Conservation (phyloP, 2,329 filamentous ascomycete species). For the Fusarium stilboides region DNA sequence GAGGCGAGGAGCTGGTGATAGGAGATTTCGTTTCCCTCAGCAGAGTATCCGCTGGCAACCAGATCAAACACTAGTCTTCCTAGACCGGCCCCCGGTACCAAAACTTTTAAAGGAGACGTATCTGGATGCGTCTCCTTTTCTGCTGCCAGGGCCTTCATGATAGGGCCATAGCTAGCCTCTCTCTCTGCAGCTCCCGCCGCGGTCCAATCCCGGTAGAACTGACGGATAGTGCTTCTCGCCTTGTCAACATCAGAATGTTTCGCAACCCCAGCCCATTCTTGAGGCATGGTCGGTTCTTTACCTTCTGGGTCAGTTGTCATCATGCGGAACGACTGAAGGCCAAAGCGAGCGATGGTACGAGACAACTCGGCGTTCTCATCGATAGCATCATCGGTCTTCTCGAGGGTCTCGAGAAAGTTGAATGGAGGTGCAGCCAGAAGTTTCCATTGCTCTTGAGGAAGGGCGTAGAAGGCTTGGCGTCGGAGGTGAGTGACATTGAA, state of each 20-base stretch:
- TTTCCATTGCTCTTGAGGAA: conserved; percentile 87
- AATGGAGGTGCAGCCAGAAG: conserved; percentile 87
- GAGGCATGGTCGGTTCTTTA: conserved; percentile 64
- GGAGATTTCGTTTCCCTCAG: conserved; percentile 95
- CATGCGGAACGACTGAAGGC: conserved; percentile 77
- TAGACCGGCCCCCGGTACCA: conserved; percentile 92
- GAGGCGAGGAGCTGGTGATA: conserved; percentile 96
- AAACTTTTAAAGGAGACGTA: conserved; percentile 70
- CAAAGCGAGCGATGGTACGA: conserved; percentile 80
- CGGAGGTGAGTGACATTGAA: conserved; percentile 92
- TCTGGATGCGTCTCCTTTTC: conserved; percentile 57
- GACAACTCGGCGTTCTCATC: conserved; percentile 89
- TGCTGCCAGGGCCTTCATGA: conserved; percentile 75
- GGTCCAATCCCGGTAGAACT: conserved; percentile 97
- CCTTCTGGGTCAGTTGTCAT: conserved; percentile 55
- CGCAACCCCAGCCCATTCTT: conserved; percentile 79
- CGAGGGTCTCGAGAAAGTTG: conserved; percentile 83
- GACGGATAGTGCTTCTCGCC: conserved; percentile 90
- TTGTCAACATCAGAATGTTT: conserved; percentile 87
- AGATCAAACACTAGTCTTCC: conserved; percentile 92
- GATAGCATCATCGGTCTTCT: conserved; percentile 87
- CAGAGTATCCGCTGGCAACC: conserved; percentile 77
- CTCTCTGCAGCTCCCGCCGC: conserved; percentile 82
- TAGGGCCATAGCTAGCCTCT: conserved; percentile 81
- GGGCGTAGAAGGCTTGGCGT: conserved; percentile 91